A percentile compares a stretch with the other conserved stretches of the same genome.
Conservation (phyloP, 768 basidiomycete genomes). For the Russula emetica region DNA sequence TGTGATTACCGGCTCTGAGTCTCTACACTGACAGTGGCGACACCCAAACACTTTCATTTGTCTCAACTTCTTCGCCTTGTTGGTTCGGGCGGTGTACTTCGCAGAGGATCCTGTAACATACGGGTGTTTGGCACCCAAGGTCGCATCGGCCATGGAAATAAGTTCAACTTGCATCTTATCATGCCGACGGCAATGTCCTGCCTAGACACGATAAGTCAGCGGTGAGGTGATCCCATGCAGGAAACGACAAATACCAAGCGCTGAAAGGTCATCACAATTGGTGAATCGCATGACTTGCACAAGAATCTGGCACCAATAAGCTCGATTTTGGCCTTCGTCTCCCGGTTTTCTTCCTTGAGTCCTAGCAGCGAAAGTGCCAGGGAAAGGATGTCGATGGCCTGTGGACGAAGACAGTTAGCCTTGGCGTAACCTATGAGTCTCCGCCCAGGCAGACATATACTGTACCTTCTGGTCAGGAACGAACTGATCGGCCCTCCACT, state of each 20-base stretch:
- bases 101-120: constrained; percentile 15
- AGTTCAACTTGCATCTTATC: constrained; percentile 17
- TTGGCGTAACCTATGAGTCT: constrained; percentile 8
- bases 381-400: constrained; percentile 24
- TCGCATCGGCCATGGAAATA: not conserved
- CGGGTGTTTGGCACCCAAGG: not conserved
- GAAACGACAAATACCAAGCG: constrained; percentile 16
- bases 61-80: constrained; percentile 10
- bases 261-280: constrained; percentile 23
- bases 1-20: not conserved
- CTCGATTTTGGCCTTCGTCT: not conserved
- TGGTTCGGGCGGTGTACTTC: not conserved
- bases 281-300: constrained; percentile 22
- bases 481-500: constrained; percentile 52
- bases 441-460: not conserved
- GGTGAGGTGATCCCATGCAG: not conserved
- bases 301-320: constrained; percentile 5
- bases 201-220: constrained; percentile 3
- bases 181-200: constrained; percentile 23
- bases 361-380: constrained; percentile 4
- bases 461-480: constrained; percentile 54
- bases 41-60: constrained; percentile 25
- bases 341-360: constrained; percentile 6
- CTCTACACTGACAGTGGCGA: constrained; percentile 23
- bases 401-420: not conserved